Percentiles rank a stretch among this genome's conserved stretches.
These are phyloP conservation scores for Penstemon barbatus DNA, from an alignment of 257 asterid genomes.

Conservation along the genomic window DNA sequence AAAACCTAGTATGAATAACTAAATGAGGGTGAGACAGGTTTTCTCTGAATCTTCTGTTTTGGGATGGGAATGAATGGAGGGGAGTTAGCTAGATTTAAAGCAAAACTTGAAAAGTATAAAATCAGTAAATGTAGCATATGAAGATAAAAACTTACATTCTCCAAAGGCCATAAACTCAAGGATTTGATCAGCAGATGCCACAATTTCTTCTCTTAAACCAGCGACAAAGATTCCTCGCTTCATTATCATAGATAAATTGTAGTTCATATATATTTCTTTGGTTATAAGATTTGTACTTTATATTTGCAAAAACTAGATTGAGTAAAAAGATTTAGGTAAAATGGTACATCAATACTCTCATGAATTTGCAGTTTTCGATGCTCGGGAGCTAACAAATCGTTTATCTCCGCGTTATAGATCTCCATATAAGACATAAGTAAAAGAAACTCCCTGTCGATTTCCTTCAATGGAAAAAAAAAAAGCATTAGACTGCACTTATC, in stretches of 20 bases:
- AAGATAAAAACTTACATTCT: constrained; percentile 60
- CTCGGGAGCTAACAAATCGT: constrained; percentile 95
- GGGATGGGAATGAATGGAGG: not conserved
- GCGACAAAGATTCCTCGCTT: constrained; percentile 97
- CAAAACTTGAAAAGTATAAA: not conserved
- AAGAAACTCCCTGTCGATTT: constrained; percentile 76
- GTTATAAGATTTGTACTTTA: not conserved
- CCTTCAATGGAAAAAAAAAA: constrained; percentile 38
- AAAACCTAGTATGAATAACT: not conserved
- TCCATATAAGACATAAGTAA: constrained; percentile 98
- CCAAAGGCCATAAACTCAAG: constrained; percentile 85
- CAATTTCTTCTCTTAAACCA: constrained; percentile 94
- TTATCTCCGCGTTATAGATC: constrained; percentile 93
- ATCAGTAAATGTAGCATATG: constrained; percentile 6
- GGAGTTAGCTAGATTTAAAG: constrained; percentile 9
- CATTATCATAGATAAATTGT: constrained; percentile 26
- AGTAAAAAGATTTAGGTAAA: not conserved
- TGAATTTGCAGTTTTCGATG: constrained; percentile 87
- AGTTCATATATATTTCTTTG: constrained; percentile 1
- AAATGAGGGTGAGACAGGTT: constrained; percentile 15
- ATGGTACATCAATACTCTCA: constrained; percentile 82
- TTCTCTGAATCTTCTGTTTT: constrained; percentile 10
- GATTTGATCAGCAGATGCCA: constrained; percentile 87
- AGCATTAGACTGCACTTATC: constrained; percentile 18
- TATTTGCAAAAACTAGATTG: not conserved